Percentiles rank a stretch among this genome's conserved stretches.
Conservation (phyloP, 148 eudicot species). For the Chenopodium quinoa region DNA sequence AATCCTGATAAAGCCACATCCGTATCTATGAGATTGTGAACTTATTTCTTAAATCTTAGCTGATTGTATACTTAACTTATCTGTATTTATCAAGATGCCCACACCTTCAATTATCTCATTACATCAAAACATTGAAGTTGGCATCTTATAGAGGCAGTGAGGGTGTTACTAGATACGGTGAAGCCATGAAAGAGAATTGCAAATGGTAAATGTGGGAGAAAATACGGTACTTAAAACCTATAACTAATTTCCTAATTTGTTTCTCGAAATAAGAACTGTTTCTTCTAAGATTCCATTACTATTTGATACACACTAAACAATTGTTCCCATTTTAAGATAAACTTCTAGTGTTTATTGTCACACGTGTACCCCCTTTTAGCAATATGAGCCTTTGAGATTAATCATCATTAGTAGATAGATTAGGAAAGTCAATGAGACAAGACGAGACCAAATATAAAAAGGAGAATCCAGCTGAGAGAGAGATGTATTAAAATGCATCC, state of each 20-base stretch:
- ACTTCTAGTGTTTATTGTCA: too few relatives aligned
- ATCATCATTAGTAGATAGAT: neutral
- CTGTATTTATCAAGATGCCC: neutral
- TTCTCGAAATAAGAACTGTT: too few relatives aligned
- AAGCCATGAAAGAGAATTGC: constrained; percentile 1
- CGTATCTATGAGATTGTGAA: neutral
- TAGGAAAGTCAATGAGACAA: neutral
- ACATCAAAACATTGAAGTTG: neutral
- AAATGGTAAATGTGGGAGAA: neutral
- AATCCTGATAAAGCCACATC: neutral
- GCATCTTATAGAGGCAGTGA: neutral
- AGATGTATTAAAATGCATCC: neutral
- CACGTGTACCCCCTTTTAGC: too few relatives aligned
- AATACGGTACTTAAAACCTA: neutral
- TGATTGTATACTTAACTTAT: neutral
- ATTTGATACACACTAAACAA: too few relatives aligned
- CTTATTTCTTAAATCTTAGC: neutral
- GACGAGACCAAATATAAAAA: neutral
- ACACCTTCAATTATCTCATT: neutral
- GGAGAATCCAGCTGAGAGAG: neutral
- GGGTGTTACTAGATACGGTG: neutral
- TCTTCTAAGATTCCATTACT: too few relatives aligned
- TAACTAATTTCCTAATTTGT: neutral
- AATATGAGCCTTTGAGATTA: too few relatives aligned
- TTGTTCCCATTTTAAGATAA: neutral